Evolutionary conservation across 805 yeast genomes (phyloP).

Genomic region (Clavispora asparagi): DNA sequence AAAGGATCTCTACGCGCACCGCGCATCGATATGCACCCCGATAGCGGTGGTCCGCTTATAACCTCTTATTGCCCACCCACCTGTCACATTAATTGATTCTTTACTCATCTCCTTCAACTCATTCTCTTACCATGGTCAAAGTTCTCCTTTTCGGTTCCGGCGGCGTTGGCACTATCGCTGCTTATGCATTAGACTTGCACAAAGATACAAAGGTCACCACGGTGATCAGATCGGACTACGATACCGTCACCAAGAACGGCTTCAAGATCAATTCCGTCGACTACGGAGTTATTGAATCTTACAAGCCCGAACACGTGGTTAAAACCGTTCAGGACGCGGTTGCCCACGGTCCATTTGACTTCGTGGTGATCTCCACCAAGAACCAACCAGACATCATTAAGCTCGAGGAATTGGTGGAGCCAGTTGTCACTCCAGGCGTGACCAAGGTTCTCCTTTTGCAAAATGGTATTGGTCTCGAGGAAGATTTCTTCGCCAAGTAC

Average conservation of each 20-base stretch:
- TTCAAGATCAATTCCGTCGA: conserved; percentile 56
- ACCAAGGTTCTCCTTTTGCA: conserved; percentile 33
- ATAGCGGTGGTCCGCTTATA: neutral
- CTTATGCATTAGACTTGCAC: conserved; percentile 51
- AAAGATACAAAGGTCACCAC: conserved; percentile 51
- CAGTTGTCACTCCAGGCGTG: conserved; percentile 33
- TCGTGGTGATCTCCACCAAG: conserved; percentile 56
- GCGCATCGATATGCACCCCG: neutral
- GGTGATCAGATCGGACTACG: conserved; percentile 63
- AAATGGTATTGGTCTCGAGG: conserved; percentile 36
- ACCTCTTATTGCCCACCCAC: neutral
- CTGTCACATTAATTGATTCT: neutral
- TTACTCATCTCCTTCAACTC: neutral
- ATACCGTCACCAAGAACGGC: conserved; percentile 46
- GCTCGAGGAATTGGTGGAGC: conserved; percentile 46
- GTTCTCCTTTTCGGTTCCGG: conserved; percentile 75
- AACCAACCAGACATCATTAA: conserved; percentile 56
- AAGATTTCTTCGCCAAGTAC: conserved; percentile 24
- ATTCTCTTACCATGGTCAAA: conserved; percentile 6
- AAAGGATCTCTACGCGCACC: neutral
- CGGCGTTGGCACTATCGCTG: conserved; percentile 79
- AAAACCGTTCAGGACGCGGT: conserved; percentile 43
- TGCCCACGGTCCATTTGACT: conserved; percentile 42
- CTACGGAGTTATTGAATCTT: conserved; percentile 50
- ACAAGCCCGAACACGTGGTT: conserved; percentile 49